Evolutionary conservation across 2,329 filamentous ascomycete species (phyloP), one percentile per base, ranked within the genome.

Genomic region (Alternaria tenuissima): DNA sequence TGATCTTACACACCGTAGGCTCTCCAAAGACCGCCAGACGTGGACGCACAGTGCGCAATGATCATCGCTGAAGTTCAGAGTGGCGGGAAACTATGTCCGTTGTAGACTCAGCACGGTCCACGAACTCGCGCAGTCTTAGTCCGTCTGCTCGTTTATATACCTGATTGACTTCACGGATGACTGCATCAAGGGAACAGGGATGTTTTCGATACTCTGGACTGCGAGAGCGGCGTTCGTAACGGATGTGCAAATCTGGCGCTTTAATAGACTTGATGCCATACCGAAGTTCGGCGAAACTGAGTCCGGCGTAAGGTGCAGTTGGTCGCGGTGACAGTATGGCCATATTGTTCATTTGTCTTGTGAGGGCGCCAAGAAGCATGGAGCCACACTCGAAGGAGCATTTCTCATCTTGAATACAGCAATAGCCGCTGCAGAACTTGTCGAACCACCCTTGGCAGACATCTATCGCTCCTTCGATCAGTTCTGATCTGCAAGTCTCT

Each of bases 291-390:
- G 59, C 32, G 3, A 68, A 44, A 42, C 67, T 62, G 30, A 59
- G 9, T 4, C 59, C 57, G 12, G 22, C 26, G 36, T 66, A 68
- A 2, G 64, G 65, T 24, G 55, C 24, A 24, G 60, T 34, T 8
- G 61, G 65, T 4, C 38, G 44, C 4, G 63, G 61, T 3, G 51
- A 60, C 7, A 64, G 38, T 26, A 55, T 24, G 20, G 38, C 49
- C 3, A 55, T 30, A 3, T 24, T 22, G n/a, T 62, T 18, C 61
- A 71, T 62, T 20, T 62, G 52, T 46, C 62, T 68, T 14, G 54
- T 65, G n/a, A 72, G 59, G 9, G 64, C 62, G 6, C 69, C 69
- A 20, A 67, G 54, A 11, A 72, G 52, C 2, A 69, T 57, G 2
- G 62, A 61, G 22, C 63, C 58, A 20, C 68, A 70, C 34, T 59